Conservation (phyloP, 2,329 filamentous ascomycete species). For the Aspergillus niger region DNA sequence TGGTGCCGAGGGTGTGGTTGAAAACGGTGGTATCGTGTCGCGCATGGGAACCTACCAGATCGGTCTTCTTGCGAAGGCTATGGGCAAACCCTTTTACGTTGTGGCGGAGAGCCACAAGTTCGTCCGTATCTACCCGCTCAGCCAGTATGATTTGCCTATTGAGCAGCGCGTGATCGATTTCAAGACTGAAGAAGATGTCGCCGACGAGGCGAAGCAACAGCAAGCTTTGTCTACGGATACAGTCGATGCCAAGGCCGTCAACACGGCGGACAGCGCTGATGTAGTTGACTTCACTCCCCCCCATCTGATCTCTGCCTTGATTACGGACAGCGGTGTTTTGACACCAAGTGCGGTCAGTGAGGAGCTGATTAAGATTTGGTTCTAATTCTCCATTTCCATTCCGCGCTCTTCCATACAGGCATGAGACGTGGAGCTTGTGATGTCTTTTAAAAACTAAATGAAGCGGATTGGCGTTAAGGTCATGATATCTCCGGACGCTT, state of each 20-base stretch:
- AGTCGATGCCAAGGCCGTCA: constrained; percentile 19
- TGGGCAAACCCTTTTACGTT: constrained; percentile 80
- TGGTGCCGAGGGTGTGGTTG: constrained; percentile 80
- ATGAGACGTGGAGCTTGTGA: constrained; percentile 1
- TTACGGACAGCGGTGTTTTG: constrained; percentile 65
- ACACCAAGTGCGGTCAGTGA: constrained; percentile 67
- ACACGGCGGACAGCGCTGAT: constrained; percentile 32
- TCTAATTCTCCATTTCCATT: constrained; percentile 7
- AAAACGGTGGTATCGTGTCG: constrained; percentile 91
- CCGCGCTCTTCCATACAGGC: neutral
- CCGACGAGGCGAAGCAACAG: constrained; percentile 49
- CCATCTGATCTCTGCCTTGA: constrained; percentile 63
- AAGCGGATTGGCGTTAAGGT: constrained; percentile 11
- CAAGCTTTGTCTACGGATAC: constrained; percentile 23
- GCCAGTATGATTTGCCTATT: constrained; percentile 78
- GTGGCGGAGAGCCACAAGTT: constrained; percentile 97
- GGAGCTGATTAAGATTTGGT: constrained; percentile 64
- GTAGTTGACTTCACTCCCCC: constrained; percentile 58
- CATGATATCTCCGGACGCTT: constrained; percentile 10
- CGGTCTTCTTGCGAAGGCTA: constrained; percentile 73
- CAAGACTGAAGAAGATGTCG: constrained; percentile 56
- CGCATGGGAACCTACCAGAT: constrained; percentile 86
- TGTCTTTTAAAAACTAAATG: constrained; percentile 7
- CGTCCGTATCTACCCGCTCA: constrained; percentile 79
- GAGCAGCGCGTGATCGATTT: constrained; percentile 78